Evolutionary conservation across 73 alveolate genomes (phyloP).

Genomic region (Paramecium biaurelia): DNA sequence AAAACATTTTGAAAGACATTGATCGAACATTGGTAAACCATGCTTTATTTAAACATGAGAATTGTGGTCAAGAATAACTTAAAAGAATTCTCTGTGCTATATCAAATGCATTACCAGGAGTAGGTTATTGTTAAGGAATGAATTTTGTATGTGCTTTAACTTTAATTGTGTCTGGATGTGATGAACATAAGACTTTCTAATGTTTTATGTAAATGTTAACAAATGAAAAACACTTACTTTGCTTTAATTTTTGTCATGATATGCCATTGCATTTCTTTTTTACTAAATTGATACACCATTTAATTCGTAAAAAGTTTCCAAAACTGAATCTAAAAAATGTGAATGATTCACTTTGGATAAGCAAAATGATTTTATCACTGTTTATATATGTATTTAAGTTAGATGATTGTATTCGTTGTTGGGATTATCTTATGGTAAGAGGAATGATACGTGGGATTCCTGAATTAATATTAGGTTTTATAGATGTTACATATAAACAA

Average conservation of each 20-base stretch:
- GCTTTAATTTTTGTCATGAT: background rate
- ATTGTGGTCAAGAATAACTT: background rate
- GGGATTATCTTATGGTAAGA: conserved; percentile 28
- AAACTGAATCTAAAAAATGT: background rate
- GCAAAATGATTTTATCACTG: conserved; percentile 29
- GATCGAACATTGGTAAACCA: background rate
- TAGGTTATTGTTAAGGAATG: conserved; percentile 64
- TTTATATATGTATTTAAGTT: background rate
- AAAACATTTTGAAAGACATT: background rate
- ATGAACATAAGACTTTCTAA: conserved; percentile 24
- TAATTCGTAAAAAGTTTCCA: background rate
- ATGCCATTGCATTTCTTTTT: conserved; percentile 53
- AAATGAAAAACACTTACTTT: background rate
- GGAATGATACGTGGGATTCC: conserved; percentile 42
- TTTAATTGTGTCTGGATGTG: conserved; percentile 57
- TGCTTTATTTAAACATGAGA: background rate
- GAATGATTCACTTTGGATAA: conserved; percentile 23
- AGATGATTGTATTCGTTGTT: conserved; percentile 6
- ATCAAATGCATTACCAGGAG: background rate
- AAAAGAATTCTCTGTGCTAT: background rate
- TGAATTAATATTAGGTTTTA: conserved; percentile 22
- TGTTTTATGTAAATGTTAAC: background rate
- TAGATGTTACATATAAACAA: background rate
- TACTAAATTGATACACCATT: background rate
- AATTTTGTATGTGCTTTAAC: conserved; percentile 52